Evolutionary conservation across 2,329 filamentous ascomycete species (phyloP).

Genomic region (Fusarium algeriense): DNA sequence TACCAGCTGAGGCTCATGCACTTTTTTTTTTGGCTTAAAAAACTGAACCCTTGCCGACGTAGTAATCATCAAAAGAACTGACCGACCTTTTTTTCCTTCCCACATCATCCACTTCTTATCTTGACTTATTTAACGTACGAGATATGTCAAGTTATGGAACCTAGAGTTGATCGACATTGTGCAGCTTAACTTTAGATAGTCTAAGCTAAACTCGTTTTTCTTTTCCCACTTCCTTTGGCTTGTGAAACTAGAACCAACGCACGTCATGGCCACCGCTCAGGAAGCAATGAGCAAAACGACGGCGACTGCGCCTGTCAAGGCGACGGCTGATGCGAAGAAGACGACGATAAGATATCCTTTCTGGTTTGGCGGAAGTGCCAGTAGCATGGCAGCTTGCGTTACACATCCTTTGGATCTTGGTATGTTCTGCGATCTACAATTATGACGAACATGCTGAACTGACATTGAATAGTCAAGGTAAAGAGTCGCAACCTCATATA

Average conservation of each 20-base stretch:
- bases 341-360: slow-evolving; percentile 75
- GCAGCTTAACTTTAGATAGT: slow-evolving; percentile 34
- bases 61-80: slow-evolving; percentile 16
- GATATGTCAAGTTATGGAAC: slow-evolving; percentile 17
- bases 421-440: slow-evolving; percentile 60
- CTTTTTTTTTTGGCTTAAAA: slow-evolving; percentile 1
- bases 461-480: slow-evolving; percentile 63
- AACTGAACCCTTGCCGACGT: slow-evolving; percentile 27
- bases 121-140: neutral
- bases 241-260: slow-evolving; percentile 7
- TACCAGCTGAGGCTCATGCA: slow-evolving; percentile 30
- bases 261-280: slow-evolving; percentile 40
- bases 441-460: slow-evolving; percentile 32
- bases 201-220: slow-evolving; percentile 21
- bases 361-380: slow-evolving; percentile 97
- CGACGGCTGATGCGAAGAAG: slow-evolving; percentile 54
- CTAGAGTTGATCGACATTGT: slow-evolving; percentile 13
- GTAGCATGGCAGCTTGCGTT: slow-evolving; percentile 89
- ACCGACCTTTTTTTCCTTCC: slow-evolving; percentile 15
- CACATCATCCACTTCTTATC: slow-evolving; percentile 13
- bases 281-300: slow-evolving; percentile 31
- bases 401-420: slow-evolving; percentile 94
- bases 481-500: neutral
- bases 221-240: neutral
- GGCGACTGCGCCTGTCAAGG: slow-evolving; percentile 28